phyloP scores from a whole-genome alignment of 2,329 filamentous ascomycete species.

The Trichophaea hybrida region DNA sequence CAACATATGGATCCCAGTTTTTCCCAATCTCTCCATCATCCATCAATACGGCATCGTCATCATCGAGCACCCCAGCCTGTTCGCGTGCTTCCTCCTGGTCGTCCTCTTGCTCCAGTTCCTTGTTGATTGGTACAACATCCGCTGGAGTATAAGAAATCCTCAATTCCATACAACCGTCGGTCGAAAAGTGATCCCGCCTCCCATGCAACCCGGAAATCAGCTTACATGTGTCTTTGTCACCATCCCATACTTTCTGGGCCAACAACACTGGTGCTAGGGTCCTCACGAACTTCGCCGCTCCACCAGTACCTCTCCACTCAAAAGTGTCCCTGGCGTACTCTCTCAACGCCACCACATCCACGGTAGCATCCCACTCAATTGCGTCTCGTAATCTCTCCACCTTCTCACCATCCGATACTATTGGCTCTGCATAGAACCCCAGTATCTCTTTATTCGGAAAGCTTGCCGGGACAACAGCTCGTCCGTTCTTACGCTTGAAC shows the following conservation, averaged over 20 bases:
- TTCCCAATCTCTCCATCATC: constrained; percentile 8
- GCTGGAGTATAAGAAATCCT: constrained; percentile 64
- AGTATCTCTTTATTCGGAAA: constrained; percentile 72
- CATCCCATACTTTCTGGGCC: constrained; percentile 41
- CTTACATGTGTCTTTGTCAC: constrained; percentile 31
- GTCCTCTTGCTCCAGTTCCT: constrained; percentile 56
- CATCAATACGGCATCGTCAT: constrained; percentile 9
- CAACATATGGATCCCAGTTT: constrained; percentile 14
- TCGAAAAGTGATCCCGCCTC: constrained; percentile 54
- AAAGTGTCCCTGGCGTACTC: constrained; percentile 66
- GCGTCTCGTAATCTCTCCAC: constrained; percentile 13
- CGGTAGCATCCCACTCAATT: constrained; percentile 42
- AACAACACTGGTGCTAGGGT: constrained; percentile 66
- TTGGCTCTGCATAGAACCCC: constrained; percentile 75
- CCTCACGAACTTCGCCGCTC: constrained; percentile 71
- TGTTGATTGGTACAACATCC: constrained; percentile 61
- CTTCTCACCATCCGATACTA: constrained; percentile 45
- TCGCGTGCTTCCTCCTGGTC: constrained; percentile 31
- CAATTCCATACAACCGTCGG: constrained; percentile 61
- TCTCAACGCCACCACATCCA: constrained; percentile 55
- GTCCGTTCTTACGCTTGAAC: constrained; percentile 63
- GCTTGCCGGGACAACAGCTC: constrained; percentile 57
- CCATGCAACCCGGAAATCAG: constrained; percentile 54
- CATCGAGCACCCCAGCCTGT: constrained; percentile 8
- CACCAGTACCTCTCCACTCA: constrained; percentile 65